Conservation (phyloP, 306 rosid species). For the Vigna nakashimae region DNA sequence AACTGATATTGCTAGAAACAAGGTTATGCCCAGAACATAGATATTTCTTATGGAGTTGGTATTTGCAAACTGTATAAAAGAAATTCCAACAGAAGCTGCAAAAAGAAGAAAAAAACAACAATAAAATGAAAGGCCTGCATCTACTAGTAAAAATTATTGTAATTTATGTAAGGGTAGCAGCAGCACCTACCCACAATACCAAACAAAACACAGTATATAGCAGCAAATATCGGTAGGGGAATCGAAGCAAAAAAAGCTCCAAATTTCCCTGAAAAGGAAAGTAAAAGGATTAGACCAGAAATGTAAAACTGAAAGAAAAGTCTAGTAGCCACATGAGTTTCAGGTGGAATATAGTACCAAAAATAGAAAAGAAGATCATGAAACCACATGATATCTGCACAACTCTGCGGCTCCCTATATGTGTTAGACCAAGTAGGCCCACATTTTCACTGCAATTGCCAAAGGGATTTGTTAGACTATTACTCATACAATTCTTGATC, state of each 20-base stretch:
- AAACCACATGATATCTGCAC: conserved; percentile 91
- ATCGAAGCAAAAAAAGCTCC: conserved; percentile 97
- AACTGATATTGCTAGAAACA: conserved; percentile 90
- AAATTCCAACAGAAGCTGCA: conserved; percentile 89
- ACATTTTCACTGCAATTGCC: conserved; percentile 82
- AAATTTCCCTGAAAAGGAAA: conserved; percentile 78
- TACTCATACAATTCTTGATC: conserved; percentile 1
- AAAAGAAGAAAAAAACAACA: neutral
- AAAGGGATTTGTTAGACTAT: conserved; percentile 25
- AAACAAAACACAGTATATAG: conserved; percentile 83
- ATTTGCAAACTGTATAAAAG: conserved; percentile 69
- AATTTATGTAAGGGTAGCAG: neutral
- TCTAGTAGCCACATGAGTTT: neutral
- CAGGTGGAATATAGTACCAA: conserved; percentile 56
- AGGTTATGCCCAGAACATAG: conserved; percentile 76
- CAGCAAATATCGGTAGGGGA: conserved; percentile 88
- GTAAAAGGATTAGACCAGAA: conserved; percentile 21
- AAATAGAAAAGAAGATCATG: conserved; percentile 94
- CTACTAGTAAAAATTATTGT: neutral
- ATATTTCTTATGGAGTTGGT: conserved; percentile 84
- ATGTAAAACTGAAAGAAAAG: neutral
- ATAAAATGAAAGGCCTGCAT: conserved; percentile 12
- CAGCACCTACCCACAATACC: conserved; percentile 84
- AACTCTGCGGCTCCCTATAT: conserved; percentile 93
- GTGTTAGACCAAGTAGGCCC: conserved; percentile 91